Percentiles rank a stretch among this genome's conserved stretches.
Evolutionary conservation across 371 early-diverging fungal genomes (phyloP).

Genomic region (Mortierella sp.): DNA sequence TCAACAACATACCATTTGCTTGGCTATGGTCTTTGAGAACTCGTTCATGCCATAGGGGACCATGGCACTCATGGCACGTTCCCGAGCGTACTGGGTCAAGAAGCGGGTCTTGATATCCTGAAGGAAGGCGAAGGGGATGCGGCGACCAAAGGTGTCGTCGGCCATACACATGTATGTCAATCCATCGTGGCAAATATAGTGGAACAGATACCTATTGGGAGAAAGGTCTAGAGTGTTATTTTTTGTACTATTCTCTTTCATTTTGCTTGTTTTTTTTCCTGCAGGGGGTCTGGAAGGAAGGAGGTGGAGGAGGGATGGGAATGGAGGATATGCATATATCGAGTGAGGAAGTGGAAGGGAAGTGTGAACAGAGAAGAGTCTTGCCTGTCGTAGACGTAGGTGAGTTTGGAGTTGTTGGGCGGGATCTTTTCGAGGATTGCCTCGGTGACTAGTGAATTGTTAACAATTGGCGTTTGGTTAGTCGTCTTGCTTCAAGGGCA

Average conservation of each 20-base stretch:
- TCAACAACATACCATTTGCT: constrained; percentile 73
- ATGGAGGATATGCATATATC: neutral
- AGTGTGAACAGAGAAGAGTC: neutral
- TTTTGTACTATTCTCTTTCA: neutral
- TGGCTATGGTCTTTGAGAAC: constrained; percentile 80
- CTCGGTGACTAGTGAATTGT: constrained; percentile 74
- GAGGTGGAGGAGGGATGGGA: neutral
- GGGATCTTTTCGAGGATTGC: constrained; percentile 94
- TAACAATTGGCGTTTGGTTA: neutral
- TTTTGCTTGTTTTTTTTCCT: neutral
- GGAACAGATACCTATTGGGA: constrained; percentile 39
- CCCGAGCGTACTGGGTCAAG: constrained; percentile 66
- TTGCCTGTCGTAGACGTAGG: constrained; percentile 92
- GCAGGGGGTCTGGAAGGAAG: neutral
- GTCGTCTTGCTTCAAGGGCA: neutral
- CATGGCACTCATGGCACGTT: constrained; percentile 67
- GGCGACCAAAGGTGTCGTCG: constrained; percentile 87
- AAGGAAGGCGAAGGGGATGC: constrained; percentile 90
- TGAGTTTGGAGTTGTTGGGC: constrained; percentile 89
- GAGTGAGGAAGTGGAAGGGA: neutral
- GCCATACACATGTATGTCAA: constrained; percentile 89
- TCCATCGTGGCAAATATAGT: constrained; percentile 83
- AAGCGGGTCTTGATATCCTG: constrained; percentile 83
- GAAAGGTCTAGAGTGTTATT: neutral
- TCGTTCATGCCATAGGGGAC: constrained; percentile 81